A percentile compares a stretch with the other conserved stretches of the same genome.
Evolutionary conservation across 2,329 filamentous ascomycete genomes (phyloP).

Genomic region (Leptodontidium sp.): DNA sequence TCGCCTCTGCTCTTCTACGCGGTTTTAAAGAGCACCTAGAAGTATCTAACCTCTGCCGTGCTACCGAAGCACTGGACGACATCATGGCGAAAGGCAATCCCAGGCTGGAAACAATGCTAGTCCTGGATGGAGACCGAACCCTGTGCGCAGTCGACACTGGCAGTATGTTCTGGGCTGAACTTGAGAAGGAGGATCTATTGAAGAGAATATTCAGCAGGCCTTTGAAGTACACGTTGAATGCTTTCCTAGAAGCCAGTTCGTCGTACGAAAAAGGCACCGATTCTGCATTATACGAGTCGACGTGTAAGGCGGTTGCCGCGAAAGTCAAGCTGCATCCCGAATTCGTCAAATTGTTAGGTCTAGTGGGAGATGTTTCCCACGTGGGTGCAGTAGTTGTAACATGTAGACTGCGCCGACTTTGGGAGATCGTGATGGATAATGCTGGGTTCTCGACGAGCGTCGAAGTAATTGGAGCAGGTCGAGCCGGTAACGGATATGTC

Average conservation of each 20-base stretch:
- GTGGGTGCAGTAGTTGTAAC: slow-evolving; percentile 61
- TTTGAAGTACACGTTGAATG: slow-evolving; percentile 59
- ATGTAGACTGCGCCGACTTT: slow-evolving; percentile 60
- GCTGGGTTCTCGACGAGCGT: slow-evolving; percentile 53
- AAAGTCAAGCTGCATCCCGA: slow-evolving; percentile 56
- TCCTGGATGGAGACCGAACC: slow-evolving; percentile 67
- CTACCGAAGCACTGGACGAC: slow-evolving; percentile 27
- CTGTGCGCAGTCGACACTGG: slow-evolving; percentile 60
- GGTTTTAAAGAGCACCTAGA: slow-evolving; percentile 53
- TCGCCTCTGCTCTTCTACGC: slow-evolving; percentile 41
- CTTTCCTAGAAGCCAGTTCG: slow-evolving; percentile 62
- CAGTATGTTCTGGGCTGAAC: slow-evolving; percentile 55
- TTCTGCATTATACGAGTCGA: slow-evolving; percentile 51
- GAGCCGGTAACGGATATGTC: slow-evolving; percentile 56
- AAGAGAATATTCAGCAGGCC: slow-evolving; percentile 57
- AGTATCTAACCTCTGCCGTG: slow-evolving; percentile 47
- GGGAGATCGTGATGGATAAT: slow-evolving; percentile 60
- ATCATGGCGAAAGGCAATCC: slow-evolving; percentile 23
- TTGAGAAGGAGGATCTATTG: slow-evolving; percentile 43
- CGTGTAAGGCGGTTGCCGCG: slow-evolving; percentile 56
- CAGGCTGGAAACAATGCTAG: slow-evolving; percentile 54
- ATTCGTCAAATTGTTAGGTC: slow-evolving; percentile 54
- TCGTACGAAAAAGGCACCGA: slow-evolving; percentile 58
- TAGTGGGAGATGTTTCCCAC: slow-evolving; percentile 45
- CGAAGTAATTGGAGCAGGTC: slow-evolving; percentile 61